Percentiles rank a stretch among this genome's conserved stretches.
phyloP scores from a whole-genome alignment of 805 yeast species.

The Saturnispora sanitii region DNA sequence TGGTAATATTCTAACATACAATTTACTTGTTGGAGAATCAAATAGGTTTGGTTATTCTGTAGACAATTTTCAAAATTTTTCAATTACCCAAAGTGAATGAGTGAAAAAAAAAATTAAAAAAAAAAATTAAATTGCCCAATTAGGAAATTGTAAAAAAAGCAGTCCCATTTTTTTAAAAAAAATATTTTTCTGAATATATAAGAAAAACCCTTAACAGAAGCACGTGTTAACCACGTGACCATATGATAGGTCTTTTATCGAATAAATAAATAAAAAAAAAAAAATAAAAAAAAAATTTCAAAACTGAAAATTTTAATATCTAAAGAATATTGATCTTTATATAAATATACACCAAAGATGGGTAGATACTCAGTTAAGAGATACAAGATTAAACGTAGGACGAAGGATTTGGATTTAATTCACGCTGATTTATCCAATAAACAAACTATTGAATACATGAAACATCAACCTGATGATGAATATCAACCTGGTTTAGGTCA shows the following conservation, averaged over 20 bases:
- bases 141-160: not conserved
- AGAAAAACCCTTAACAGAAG: not conserved
- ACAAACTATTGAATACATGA: constrained; percentile 52
- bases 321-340: not conserved
- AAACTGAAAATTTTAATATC: not conserved
- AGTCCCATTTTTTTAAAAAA: not conserved
- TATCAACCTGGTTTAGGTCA: constrained; percentile 91
- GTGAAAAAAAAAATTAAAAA: not conserved
- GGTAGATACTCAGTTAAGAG: constrained; percentile 81
- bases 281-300: not conserved
- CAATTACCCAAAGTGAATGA: not conserved
- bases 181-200: not conserved
- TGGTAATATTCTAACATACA: not conserved
- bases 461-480: constrained; percentile 83
- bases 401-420: constrained; percentile 75
- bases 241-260: not conserved
- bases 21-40: not conserved
- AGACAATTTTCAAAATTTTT: not conserved
- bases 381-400: constrained; percentile 84
- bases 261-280: not conserved
- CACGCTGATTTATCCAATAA: constrained; percentile 60
- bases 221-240: constrained; percentile 5
- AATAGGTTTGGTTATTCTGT: too few relatives aligned
- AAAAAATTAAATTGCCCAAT: too few relatives aligned
- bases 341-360: constrained; percentile 33